Base-by-base conservation (phyloP, 257 asterid genomes). In the Plantago ovata region DNA sequence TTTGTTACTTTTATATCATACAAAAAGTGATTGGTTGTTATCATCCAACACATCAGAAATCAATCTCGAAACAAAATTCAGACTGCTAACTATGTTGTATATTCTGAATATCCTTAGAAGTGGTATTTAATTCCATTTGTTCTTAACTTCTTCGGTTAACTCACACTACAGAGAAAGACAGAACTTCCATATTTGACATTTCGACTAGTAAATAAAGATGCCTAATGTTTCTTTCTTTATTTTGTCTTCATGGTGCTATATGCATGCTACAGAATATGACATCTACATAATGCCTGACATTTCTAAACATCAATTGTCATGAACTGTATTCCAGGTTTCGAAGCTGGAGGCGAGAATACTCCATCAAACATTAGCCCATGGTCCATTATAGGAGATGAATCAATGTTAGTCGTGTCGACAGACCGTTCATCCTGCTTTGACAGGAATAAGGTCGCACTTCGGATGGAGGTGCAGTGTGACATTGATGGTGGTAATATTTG, bases 311-410 rank as follows among this genome's bases (percentile, higher is more conserved):
- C 32, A 50, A 44, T 28, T 23, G 42, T 36, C 3, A 22, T 20
- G 40, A 36, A 40, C 21, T 40, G n/a, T 3, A 21, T 70, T 52
- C 41, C 79, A 89, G 97, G 95, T 62, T 91, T 87, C 64, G 96
- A 87, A 75, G 87, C 92, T 22, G 98, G 95, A 53, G 96, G 95
- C n/a, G 82, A 73, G 60, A 87, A 73, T 50, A 74, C 79, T 38
- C 96, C 96, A 65, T 87, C 98, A 15, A 91, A 81, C 61, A 81
- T 91, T 50, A 79, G 76, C 62, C 96, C 96, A 23, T 91, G 98
- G 98, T 57, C 83, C 61, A 65, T 81, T 19, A 18, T 91, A 42
- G 96, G 98, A 16, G 72, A 82, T 28, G 94, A 78, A 59, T 77
- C 90, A 19, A 66, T 70, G 36, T 59, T 92, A 51, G 16, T 65